A percentile compares a stretch with the other conserved stretches of the same genome.
phyloP scores from a whole-genome alignment of 352 stramenopile genomes.

The Phytopythium mirpurense region DNA sequence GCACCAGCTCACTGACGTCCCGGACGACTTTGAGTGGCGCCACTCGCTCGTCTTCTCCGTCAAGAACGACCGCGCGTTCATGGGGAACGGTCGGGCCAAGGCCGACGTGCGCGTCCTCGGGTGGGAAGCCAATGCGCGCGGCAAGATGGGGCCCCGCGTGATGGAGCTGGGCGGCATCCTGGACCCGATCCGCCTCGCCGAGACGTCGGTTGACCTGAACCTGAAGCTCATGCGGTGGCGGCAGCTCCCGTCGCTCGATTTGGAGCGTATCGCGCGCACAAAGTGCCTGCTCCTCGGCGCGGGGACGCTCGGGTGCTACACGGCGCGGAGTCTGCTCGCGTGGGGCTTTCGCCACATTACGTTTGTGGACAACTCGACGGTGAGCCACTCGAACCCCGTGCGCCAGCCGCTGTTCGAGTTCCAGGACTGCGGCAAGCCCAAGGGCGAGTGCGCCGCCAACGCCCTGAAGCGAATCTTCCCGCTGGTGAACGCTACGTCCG shows the following conservation, averaged over 20 bases:
- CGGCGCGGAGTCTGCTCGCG: slow-evolving; percentile 92
- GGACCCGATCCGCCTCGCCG: slow-evolving; percentile 87
- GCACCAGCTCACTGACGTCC: slow-evolving; percentile 34
- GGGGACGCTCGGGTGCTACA: slow-evolving; percentile 96
- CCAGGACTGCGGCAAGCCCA: slow-evolving; percentile 92
- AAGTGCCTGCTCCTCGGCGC: slow-evolving; percentile 96
- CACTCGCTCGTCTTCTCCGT: slow-evolving; percentile 60
- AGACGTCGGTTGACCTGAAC: slow-evolving; percentile 97
- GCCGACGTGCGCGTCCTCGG: slow-evolving; percentile 41
- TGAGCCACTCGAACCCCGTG: slow-evolving; percentile 98
- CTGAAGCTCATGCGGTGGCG: slow-evolving; percentile 99
- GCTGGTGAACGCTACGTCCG: slow-evolving; percentile 81
- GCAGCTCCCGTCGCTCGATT: slow-evolving; percentile 92
- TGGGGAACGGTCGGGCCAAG: slow-evolving; percentile 20
- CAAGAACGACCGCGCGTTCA: slow-evolving; percentile 25
- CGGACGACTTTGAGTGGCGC: slow-evolving; percentile 44
- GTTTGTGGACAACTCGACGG: slow-evolving; percentile 96
- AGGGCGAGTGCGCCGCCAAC: slow-evolving; percentile 92
- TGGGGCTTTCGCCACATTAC: slow-evolving; percentile 98
- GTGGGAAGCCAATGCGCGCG: slow-evolving; percentile 72
- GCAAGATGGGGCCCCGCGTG: slow-evolving; percentile 65
- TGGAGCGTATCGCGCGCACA: slow-evolving; percentile 85
- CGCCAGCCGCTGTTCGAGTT: slow-evolving; percentile 96
- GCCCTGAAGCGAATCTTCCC: slow-evolving; percentile 92
- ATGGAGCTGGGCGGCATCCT: slow-evolving; percentile 73